These are phyloP conservation scores for Ganoderma leucocontextum DNA, from an alignment of 1,284 basidiomycete species.

Conservation along the genomic window DNA sequence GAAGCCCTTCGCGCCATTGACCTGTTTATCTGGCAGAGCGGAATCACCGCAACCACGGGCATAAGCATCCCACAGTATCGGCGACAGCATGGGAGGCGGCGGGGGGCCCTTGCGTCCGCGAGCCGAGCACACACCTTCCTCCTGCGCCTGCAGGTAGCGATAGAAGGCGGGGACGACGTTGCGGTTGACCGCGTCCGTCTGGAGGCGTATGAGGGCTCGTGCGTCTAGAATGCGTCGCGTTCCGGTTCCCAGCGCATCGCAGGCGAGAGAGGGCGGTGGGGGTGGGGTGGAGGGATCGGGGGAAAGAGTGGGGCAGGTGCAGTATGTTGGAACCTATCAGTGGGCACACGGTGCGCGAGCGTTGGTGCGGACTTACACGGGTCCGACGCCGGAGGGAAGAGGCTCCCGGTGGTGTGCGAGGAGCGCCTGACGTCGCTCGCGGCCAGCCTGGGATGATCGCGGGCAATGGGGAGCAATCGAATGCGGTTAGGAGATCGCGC, in stretches of 20 bases:
- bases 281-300: background rate
- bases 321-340: background rate
- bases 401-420: conserved; percentile 42
- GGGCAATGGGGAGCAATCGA: background rate
- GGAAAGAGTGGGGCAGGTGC: background rate
- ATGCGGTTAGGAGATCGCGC: background rate
- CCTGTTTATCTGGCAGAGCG: conserved; percentile 53
- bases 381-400: conserved; percentile 65
- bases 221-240: conserved; percentile 53
- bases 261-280: background rate
- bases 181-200: conserved; percentile 74
- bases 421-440: conserved; percentile 49
- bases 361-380: conserved; percentile 56
- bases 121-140: conserved; percentile 40
- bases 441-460: conserved; percentile 50
- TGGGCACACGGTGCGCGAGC: background rate
- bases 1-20: conserved; percentile 65
- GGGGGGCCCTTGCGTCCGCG: background rate
- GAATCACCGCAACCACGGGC: background rate
- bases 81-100: background rate
- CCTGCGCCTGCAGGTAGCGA: conserved; percentile 80
- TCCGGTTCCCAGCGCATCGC: background rate
- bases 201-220: conserved; percentile 71
- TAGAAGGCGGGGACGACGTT: conserved; percentile 80
- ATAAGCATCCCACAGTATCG: background rate